Base-by-base conservation (phyloP, 2,329 filamentous ascomycete species). In the Scedosporium boydii region DNA sequence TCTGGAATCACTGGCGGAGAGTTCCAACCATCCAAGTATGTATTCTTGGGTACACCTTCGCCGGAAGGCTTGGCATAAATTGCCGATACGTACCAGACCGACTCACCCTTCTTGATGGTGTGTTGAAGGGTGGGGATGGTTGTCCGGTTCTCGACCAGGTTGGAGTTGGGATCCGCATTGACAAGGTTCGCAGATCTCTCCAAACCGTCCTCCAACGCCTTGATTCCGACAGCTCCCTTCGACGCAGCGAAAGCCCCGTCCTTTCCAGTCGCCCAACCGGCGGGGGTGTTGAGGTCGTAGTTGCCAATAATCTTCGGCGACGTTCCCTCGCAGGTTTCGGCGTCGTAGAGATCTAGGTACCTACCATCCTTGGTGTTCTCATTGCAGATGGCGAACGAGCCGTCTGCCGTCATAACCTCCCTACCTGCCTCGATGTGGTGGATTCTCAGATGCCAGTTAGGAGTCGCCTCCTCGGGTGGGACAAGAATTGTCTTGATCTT, bases 101-200 rank as follows among this genome's bases (percentile, higher is more conserved):
- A 80, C 67, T 83, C 77, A 0, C 83, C 87, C 55, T 78, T 77
- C 61, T 76, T 75, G 42, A 92, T 71, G 27, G 83, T 85, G 65
- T 82, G 79, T 69, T 86, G 83, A 68, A 93, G 73, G 34, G 87
- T 87, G 26, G 90, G 90, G 67, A 93, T 82, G 51, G 88, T 80
- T 3, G 87, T 91, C 63, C 89, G 77, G 63, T 86, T 85, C 74
- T 91, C 86, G 2, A 91, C 79, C 41, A 93, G 75, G 73, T 93
- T 93, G 58, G 87, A 89, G 75, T 93, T 92, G 6, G 89, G 88
- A 70, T 93, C 90, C 10, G 88, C 87, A 63, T 91, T 86, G 58
- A 92, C 84, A 27, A 91, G 78, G 70, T 82, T 86, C 3, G 88
- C 89, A 61, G 73, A 74, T 21, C 87, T 78, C 14, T 70, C 73